Evolutionary conservation across 2,329 filamentous ascomycete genomes (phyloP).

Genomic region (Furcasterigmium sp.): DNA sequence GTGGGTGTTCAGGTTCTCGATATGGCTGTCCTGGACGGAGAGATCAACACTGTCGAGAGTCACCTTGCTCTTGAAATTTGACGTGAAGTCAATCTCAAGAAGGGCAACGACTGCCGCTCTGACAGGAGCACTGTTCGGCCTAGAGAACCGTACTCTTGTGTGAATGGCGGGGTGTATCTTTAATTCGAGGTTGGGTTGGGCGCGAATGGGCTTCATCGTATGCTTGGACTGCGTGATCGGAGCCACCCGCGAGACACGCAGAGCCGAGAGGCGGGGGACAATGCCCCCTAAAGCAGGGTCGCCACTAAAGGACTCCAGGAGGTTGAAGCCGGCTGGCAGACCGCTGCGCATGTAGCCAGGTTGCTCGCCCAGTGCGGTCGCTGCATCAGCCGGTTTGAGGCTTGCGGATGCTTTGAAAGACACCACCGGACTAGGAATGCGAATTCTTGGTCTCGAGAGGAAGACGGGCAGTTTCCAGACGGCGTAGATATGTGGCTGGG

Average conservation of each 20-base stretch:
- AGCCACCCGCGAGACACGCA: slow-evolving; percentile 69
- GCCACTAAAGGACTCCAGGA: slow-evolving; percentile 67
- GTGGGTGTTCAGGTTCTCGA: slow-evolving; percentile 51
- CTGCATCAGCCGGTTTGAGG: slow-evolving; percentile 46
- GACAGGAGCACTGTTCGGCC: slow-evolving; percentile 52
- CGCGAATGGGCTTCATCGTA: slow-evolving; percentile 57
- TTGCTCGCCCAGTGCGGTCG: slow-evolving; percentile 28
- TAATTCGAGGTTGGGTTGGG: slow-evolving; percentile 56
- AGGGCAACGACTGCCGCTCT: slow-evolving; percentile 62
- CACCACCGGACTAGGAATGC: slow-evolving; percentile 60
- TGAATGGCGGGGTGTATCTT: slow-evolving; percentile 65
- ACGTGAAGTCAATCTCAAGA: slow-evolving; percentile 69
- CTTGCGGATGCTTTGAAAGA: slow-evolving; percentile 60
- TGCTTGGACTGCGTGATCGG: slow-evolving; percentile 61
- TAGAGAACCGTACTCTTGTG: slow-evolving; percentile 67
- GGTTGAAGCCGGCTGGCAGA: slow-evolving; percentile 64
- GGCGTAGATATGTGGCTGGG: slow-evolving; percentile 41
- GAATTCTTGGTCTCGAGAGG: slow-evolving; percentile 54
- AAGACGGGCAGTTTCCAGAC: slow-evolving; percentile 58
- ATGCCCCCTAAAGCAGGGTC: slow-evolving; percentile 59
- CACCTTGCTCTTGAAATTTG: slow-evolving; percentile 63
- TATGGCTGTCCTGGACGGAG: slow-evolving; percentile 49
- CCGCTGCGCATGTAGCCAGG: slow-evolving; percentile 66
- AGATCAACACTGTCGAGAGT: slow-evolving; percentile 55
- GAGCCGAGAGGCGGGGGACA: slow-evolving; percentile 64